Conservation (phyloP, 192 early-diverging fungal genomes). For the Backusella psychrophila region DNA sequence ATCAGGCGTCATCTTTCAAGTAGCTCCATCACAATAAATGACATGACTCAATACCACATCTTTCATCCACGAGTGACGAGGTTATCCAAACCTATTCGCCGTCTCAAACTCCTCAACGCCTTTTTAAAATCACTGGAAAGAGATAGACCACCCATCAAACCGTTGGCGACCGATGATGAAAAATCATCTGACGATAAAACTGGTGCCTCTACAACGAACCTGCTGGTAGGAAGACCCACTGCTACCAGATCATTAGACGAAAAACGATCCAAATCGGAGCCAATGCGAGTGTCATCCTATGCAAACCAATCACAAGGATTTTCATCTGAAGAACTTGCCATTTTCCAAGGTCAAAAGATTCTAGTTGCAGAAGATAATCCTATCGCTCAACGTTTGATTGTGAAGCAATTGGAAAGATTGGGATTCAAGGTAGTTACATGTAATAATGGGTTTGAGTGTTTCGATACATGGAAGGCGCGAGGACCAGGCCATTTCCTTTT, state of each 20-base stretch:
- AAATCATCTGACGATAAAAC: not conserved
- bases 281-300: not conserved
- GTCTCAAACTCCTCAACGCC: constrained; percentile 14
- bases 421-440: constrained; percentile 17
- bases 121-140: not conserved
- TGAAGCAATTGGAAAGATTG: constrained; percentile 14
- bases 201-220: not conserved
- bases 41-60: not conserved
- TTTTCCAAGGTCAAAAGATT: constrained; percentile 17
- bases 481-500: constrained; percentile 22
- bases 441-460: constrained; percentile 16
- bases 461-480: constrained; percentile 15
- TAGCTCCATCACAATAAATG: not conserved
- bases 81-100: constrained; percentile 24
- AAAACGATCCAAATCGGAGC: not conserved
- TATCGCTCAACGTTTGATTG: constrained; percentile 36
- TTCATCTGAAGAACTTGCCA: constrained; percentile 11
- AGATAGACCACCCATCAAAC: constrained; percentile 1
- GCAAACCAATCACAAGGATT: constrained; percentile 8
- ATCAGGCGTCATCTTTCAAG: constrained; percentile 8
- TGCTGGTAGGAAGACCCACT: not conserved
- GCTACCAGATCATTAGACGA: not conserved
- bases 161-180: not conserved
- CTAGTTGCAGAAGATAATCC: constrained; percentile 33
- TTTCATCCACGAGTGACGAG: constrained; percentile 13